Conservation (phyloP, 2,329 filamentous ascomycete species). For the Fusarium secorum region DNA sequence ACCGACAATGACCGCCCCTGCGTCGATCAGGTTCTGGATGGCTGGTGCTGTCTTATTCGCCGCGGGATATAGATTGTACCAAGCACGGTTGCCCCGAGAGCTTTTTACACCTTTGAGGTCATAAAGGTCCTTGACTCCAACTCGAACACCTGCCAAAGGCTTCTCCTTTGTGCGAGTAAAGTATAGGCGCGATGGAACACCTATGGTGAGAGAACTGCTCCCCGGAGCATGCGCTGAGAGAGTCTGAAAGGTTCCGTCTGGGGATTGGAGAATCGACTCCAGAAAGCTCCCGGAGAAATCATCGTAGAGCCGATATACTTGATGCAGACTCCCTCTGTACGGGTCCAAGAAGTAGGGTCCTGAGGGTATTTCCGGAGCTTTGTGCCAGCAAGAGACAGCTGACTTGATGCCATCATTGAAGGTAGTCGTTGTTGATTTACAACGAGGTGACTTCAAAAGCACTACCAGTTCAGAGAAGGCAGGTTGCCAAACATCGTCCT, state of each 20-base stretch:
- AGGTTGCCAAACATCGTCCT: neutral
- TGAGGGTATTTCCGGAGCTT: neutral
- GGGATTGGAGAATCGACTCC: neutral
- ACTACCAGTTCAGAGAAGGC: neutral
- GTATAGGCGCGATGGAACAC: slow-evolving; percentile 10
- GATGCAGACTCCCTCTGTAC: accelerated
- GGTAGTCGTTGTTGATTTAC: neutral
- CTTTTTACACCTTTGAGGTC: slow-evolving; percentile 22
- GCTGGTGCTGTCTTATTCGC: slow-evolving; percentile 3
- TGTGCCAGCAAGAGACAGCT: neutral
- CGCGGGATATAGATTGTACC: neutral
- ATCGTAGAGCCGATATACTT: neutral
- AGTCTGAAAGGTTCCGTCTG: neutral
- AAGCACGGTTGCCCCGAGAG: slow-evolving; percentile 9
- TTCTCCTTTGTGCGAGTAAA: neutral
- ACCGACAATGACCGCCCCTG: slow-evolving; percentile 16
- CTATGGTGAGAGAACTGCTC: neutral
- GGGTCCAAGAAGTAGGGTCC: neutral
- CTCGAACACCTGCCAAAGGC: neutral
- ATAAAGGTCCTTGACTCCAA: slow-evolving; percentile 24
- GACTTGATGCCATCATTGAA: neutral
- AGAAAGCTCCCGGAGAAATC: neutral
- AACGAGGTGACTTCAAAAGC: accelerated
- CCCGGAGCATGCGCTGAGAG: neutral
- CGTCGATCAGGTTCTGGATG: slow-evolving; percentile 10